Base-by-base conservation (phyloP, 2,329 filamentous ascomycete genomes). In the Fusarium palustre region DNA sequence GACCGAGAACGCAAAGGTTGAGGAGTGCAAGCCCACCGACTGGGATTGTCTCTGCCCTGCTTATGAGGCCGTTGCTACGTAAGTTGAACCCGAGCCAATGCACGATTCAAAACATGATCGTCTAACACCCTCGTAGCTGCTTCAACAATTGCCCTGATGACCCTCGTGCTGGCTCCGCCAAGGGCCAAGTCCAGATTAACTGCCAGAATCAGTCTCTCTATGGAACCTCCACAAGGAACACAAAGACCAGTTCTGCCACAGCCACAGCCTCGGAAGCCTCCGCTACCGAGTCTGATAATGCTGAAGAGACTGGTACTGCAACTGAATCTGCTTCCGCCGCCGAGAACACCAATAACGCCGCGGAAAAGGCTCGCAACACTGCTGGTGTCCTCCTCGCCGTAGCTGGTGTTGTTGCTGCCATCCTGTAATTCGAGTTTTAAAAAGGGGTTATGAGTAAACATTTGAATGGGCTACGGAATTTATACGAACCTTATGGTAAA, bases 81-180 rank as follows among this genome's bases (percentile, higher is more conserved):
- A 75, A 65, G 82, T 79, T 15, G 8, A 48, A 43, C 11, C 24
- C 13, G 25, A 25, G 7, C n/a, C 25, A 30, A 31, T n/a, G 30
- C 12, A 24, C 38, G 18, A 53, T 33, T 18, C 31, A 24, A 11
- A 46, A 46, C 12, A 39, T 25, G 18, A 6, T 31, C 46, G 20
- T 47, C 58, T 59, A 58, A 66, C 59, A 64, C 42, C 49, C 24
- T 24, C 16, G 12, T 58, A 84, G 83, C 65, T 87, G 85, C 83
- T 87, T 81, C 79, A 85, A 85, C 81, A 86, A 87, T 82, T 87
- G 85, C 80, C 85, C 85, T 74, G 78, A 83, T 71, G 84, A 87
- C 76, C 3, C 74, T 52, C 79, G 81, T 46, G 77, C 73, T 64
- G 55, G 70, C 54, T 55, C 74, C 22, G 79, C 78, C 69, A 66